Percentiles rank a stretch among this genome's conserved stretches.
Evolutionary conservation across 176 grass and related monocot species (phyloP).

Genomic region (Poa pratensis): DNA sequence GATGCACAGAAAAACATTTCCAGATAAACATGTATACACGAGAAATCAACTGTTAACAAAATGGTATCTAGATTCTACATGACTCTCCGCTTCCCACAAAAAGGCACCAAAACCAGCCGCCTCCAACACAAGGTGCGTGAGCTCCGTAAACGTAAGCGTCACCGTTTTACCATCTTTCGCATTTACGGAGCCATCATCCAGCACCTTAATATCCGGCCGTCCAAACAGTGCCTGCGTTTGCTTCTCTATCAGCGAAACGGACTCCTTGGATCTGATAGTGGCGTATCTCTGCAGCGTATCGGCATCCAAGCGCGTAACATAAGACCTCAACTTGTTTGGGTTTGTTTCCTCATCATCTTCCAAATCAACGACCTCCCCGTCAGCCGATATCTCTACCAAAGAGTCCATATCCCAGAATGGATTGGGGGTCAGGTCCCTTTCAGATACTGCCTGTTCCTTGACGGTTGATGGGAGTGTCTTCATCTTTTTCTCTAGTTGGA

Average conservation of each 20-base stretch:
- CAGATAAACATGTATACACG: slow-evolving; percentile 2
- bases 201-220: slow-evolving; percentile 78
- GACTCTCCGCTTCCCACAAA: slow-evolving; percentile 89
- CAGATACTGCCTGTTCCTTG: slow-evolving; percentile 66
- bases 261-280: slow-evolving; percentile 89
- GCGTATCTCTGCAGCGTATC: slow-evolving; percentile 83
- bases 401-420: slow-evolving; percentile 96
- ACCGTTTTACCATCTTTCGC: slow-evolving; percentile 75
- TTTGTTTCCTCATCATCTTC: slow-evolving; percentile 54
- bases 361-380: slow-evolving; percentile 54
- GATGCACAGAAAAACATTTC: slow-evolving; percentile 37
- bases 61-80: slow-evolving; percentile 94
- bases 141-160: slow-evolving; percentile 73
- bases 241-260: slow-evolving; percentile 88
- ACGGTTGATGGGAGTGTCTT: slow-evolving; percentile 69
- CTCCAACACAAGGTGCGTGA: slow-evolving; percentile 83
- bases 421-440: slow-evolving; percentile 69
- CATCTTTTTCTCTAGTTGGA: slow-evolving; percentile 92
- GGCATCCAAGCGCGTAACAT: slow-evolving; percentile 78
- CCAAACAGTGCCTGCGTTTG: slow-evolving; percentile 97
- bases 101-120: slow-evolving; percentile 88
- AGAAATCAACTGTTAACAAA: slow-evolving; percentile 74
- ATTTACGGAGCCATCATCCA: slow-evolving; percentile 76
- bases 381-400: slow-evolving; percentile 73
- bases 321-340: slow-evolving; percentile 72